Evolutionary conservation across 345 rosid genomes (phyloP).

Genomic region (Aquilaria yunnanensis): DNA sequence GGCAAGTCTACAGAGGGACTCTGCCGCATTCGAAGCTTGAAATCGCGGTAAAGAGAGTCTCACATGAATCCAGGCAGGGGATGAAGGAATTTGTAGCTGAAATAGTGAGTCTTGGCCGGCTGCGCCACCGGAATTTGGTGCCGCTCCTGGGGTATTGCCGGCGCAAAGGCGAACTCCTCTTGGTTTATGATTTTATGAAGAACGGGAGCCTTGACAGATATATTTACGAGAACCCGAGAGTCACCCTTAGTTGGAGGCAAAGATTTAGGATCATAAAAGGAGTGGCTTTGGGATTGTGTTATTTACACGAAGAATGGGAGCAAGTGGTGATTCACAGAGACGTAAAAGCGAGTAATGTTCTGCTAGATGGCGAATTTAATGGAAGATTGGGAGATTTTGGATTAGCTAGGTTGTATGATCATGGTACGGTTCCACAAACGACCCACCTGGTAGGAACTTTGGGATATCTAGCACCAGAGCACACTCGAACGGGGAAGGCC

Average conservation of each 20-base stretch:
- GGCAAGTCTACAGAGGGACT: conserved; percentile 54
- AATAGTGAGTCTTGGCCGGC: conserved; percentile 45
- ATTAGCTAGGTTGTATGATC: conserved; percentile 54
- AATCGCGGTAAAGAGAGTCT: conserved; percentile 59
- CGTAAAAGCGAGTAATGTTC: conserved; percentile 55
- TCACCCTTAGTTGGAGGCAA: conserved; percentile 44
- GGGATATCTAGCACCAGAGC: conserved; percentile 68
- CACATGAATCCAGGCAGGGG: conserved; percentile 58
- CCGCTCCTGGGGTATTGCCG: conserved; percentile 52
- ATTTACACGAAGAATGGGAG: conserved; percentile 65
- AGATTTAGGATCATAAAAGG: conserved; percentile 47
- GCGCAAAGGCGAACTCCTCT: conserved; percentile 48
- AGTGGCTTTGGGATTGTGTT: conserved; percentile 47
- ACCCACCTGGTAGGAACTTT: conserved; percentile 52
- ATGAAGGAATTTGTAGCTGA: conserved; percentile 58
- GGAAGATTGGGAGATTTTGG: conserved; percentile 65
- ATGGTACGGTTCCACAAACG: conserved; percentile 49
- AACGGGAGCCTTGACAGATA: conserved; percentile 56
- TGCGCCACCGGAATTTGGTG: conserved; percentile 57
- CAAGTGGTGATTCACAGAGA: conserved; percentile 64
- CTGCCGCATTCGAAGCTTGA: conserved; percentile 35
- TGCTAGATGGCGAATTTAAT: conserved; percentile 46
- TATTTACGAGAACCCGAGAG: conserved; percentile 33
- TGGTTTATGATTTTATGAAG: conserved; percentile 63
- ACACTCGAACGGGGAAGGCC: conserved; percentile 43